Conservation (phyloP, 192 early-diverging fungal species). For the Pilaira anomala region DNA sequence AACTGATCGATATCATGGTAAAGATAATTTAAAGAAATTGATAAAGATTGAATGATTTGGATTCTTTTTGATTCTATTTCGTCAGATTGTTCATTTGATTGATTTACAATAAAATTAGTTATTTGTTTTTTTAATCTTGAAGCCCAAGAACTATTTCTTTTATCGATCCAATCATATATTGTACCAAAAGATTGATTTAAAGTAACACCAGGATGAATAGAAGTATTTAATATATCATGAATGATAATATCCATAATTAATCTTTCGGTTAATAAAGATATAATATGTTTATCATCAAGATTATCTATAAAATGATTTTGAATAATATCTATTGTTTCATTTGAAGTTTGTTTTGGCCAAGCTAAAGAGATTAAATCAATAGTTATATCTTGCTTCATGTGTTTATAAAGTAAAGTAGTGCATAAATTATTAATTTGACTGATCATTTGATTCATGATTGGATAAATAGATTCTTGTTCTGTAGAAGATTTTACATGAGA, state of each 20-base stretch:
- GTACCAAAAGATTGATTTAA: constrained; percentile 23
- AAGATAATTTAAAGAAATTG: background rate
- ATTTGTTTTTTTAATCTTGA: constrained; percentile 26
- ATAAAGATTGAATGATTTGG: background rate
- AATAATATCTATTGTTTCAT: constrained; percentile 1
- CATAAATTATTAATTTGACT: constrained; percentile 27
- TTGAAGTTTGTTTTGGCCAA: constrained; percentile 18
- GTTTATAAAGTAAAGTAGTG: constrained; percentile 10
- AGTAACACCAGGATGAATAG: constrained; percentile 23
- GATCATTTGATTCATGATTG: constrained; percentile 10
- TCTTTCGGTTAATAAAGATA: constrained; percentile 33
- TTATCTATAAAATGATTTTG: background rate
- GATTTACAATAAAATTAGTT: constrained; percentile 9
- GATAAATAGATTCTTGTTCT: constrained; percentile 14
- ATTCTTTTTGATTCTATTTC: constrained; percentile 1
- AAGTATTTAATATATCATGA: constrained; percentile 8
- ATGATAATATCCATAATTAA: constrained; percentile 19
- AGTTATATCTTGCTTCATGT: background rate
- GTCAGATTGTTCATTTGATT: constrained; percentile 9
- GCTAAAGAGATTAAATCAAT: constrained; percentile 4
- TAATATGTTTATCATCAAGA: constrained; percentile 5
- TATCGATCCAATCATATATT: constrained; percentile 23
- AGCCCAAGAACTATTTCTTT: constrained; percentile 17
- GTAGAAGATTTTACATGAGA: constrained; percentile 13
- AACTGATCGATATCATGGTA: background rate